A percentile compares a stretch with the other conserved stretches of the same genome.
These are phyloP conservation scores for Inga oerstediana DNA, from an alignment of 306 rosid species.

Conservation along the genomic window DNA sequence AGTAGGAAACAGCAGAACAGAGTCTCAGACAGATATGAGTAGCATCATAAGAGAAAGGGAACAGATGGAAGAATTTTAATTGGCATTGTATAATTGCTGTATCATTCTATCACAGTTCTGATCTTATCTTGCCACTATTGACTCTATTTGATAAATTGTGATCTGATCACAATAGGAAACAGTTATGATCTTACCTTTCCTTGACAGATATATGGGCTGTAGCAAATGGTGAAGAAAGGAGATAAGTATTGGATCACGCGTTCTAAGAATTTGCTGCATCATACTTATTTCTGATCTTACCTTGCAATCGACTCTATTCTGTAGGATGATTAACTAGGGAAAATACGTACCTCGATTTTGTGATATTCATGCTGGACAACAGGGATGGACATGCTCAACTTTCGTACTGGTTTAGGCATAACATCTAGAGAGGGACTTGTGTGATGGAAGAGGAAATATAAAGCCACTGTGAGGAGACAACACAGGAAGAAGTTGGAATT, in stretches of 20 bases:
- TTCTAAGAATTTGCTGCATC: constrained; percentile 14
- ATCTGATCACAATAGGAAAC: constrained; percentile 11
- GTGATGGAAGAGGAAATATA: constrained; percentile 52
- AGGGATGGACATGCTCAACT: constrained; percentile 44
- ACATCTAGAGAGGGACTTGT: constrained; percentile 40
- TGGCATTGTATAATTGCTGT: not conserved
- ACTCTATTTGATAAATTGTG: not conserved
- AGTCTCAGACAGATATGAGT: not conserved
- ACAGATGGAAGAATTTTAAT: constrained; percentile 19
- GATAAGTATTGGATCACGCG: constrained; percentile 7
- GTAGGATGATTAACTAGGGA: constrained; percentile 12
- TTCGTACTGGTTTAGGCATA: constrained; percentile 40
- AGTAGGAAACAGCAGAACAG: not conserved
- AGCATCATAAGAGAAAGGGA: constrained; percentile 8
- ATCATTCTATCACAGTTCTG: constrained; percentile 12
- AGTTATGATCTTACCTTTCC: not conserved
- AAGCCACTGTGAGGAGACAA: constrained; percentile 50
- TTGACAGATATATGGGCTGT: not conserved
- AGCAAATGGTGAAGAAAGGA: constrained; percentile 8
- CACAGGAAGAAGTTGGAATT: constrained; percentile 48
- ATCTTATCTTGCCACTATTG: constrained; percentile 9
- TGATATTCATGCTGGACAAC: constrained; percentile 26
- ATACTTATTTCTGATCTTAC: constrained; percentile 13
- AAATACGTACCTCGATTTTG: constrained; percentile 45
- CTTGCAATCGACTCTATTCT: constrained; percentile 11